Conservation (phyloP, 805 yeast species). For the Cyberlindnera euphorbiiphila region DNA sequence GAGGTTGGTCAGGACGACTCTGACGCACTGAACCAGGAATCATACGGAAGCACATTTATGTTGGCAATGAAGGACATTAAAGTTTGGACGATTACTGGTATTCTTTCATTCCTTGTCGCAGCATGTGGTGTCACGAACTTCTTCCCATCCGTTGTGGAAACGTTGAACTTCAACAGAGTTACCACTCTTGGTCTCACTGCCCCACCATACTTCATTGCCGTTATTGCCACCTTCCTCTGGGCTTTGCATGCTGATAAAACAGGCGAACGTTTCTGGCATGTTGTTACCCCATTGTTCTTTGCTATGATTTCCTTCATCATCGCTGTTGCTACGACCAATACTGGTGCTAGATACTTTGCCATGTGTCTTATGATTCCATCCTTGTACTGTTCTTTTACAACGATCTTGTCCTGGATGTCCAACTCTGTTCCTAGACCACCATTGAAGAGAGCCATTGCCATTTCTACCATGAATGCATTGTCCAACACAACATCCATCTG, state of each 20-base stretch:
- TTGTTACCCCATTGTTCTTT: slow-evolving; percentile 38
- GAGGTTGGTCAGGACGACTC: slow-evolving; percentile 30
- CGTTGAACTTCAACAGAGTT: slow-evolving; percentile 47
- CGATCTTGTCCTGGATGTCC: slow-evolving; percentile 52
- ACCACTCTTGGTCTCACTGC: slow-evolving; percentile 54
- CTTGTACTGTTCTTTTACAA: slow-evolving; percentile 50
- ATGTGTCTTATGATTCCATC: slow-evolving; percentile 59
- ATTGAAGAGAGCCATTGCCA: slow-evolving; percentile 52
- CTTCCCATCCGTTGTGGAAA: slow-evolving; percentile 57
- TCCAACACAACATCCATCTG: slow-evolving; percentile 55
- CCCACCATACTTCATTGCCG: slow-evolving; percentile 55
- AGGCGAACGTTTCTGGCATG: slow-evolving; percentile 52
- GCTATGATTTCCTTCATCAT: slow-evolving; percentile 45
- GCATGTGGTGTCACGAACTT: slow-evolving; percentile 60
- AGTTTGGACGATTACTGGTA: slow-evolving; percentile 45
- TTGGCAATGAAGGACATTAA: slow-evolving; percentile 39
- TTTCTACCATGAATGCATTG: slow-evolving; percentile 53
- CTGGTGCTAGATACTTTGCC: slow-evolving; percentile 56
- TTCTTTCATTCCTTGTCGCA: slow-evolving; percentile 43
- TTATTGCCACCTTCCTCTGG: slow-evolving; percentile 46
- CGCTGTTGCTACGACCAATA: slow-evolving; percentile 45
- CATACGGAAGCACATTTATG: slow-evolving; percentile 34
- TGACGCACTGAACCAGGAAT: slow-evolving; percentile 24
- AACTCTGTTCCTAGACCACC: slow-evolving; percentile 56
- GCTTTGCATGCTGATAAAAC: slow-evolving; percentile 53